Evolutionary conservation across 208 protist genomes (phyloP), one percentile per base, ranked within the genome.

Genomic region (Trypanosoma theileri): DNA sequence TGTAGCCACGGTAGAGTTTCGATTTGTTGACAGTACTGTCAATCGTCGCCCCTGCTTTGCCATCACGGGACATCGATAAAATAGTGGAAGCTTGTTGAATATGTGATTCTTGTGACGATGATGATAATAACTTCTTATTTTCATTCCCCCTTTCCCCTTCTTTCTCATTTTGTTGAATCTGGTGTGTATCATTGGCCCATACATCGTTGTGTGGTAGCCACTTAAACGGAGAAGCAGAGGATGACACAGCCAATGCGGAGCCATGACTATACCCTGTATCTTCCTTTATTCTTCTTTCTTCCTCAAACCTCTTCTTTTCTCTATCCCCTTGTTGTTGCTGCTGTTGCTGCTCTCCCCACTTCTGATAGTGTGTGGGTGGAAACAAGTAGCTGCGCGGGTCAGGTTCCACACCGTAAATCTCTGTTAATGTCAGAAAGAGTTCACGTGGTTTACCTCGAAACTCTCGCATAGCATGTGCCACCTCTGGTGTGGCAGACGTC

Each of bases 381-480:
- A 87, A 92, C 14, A 89, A 63, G 54, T 95, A 92, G 17, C 77
- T 84, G 16, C 82, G 81, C 6, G 84, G 86, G 62, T 95, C 86
- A 7, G 86, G 86, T 59, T 95, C 86, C 11, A 79, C 73, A 13
- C 86, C 86, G 60, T 88, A 89, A 17, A 61, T 74, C 24, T 61
- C 4, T 0, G 71, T 75, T 14, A 92, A 65, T 4, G 53, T 65
- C n/a, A 54, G 74, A 61, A 92, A 86, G 22, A 88, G 42, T n/a
- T 60, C 66, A 13, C 35, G 19, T 11, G 50, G 60, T 17, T n/a
- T 46, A 57, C 73, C 35, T 1, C 46, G 41, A 6, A 66, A 53
- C 71, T 61, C 65, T 54, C 48, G 22, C 40, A 70, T 42, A 7
- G 89, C 56, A 12, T 62, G 64, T 12, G 52, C 46, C 35, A 80